Conservation (phyloP, 768 basidiomycete genomes). For the Phylloporus arenicola region DNA sequence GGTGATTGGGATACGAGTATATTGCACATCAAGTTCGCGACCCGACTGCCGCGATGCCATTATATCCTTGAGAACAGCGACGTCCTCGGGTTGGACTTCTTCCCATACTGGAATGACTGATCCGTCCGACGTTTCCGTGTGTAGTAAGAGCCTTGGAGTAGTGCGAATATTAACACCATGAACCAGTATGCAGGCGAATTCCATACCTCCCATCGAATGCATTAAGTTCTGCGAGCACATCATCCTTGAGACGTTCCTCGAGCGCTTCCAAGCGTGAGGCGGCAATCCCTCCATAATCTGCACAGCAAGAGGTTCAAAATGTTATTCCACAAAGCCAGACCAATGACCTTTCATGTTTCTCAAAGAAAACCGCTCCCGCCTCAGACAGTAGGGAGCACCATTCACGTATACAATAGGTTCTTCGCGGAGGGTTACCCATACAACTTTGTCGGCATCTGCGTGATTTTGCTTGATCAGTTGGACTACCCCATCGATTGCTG, state of each 20-base stretch:
- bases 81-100: slow-evolving; percentile 64
- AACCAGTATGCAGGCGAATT: background rate
- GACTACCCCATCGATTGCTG: slow-evolving; percentile 81
- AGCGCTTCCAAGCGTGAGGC: slow-evolving; percentile 82
- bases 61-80: slow-evolving; percentile 81
- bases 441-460: slow-evolving; percentile 55
- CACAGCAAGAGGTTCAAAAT: background rate
- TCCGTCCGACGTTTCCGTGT: slow-evolving; percentile 84
- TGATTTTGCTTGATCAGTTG: slow-evolving; percentile 54
- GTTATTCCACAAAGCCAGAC: background rate
- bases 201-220: slow-evolving; percentile 77
- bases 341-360: slow-evolving; percentile 86
- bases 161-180: background rate
- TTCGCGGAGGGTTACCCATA: slow-evolving; percentile 93
- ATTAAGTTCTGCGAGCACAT: slow-evolving; percentile 78
- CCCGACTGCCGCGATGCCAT: slow-evolving; percentile 58
- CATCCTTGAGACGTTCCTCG: slow-evolving; percentile 84
- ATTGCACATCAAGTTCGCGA: slow-evolving; percentile 59
- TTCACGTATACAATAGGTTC: slow-evolving; percentile 92
- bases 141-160: slow-evolving; percentile 64
- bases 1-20: slow-evolving; percentile 87
- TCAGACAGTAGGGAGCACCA: slow-evolving; percentile 84
- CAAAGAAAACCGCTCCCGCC: slow-evolving; percentile 79
- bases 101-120: slow-evolving; percentile 94
- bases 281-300: slow-evolving; percentile 95